Percentiles rank a stretch among this genome's conserved stretches.
Conservation (phyloP, 1,139 yeast genomes). For the Suhomyces yuchorum region DNA sequence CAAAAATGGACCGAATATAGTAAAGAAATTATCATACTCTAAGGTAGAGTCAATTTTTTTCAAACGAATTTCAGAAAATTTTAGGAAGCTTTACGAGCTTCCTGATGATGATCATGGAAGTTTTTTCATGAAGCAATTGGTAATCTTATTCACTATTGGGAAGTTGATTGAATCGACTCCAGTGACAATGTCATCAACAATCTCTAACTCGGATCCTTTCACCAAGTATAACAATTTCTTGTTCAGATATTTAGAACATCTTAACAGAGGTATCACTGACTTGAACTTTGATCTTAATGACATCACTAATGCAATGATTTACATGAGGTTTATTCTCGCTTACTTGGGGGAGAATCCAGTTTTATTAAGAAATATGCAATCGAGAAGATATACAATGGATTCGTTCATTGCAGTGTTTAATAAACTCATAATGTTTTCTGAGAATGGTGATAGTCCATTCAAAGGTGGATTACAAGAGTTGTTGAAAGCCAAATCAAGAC, state of each 20-base stretch:
- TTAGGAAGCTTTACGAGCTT: slow-evolving; percentile 12
- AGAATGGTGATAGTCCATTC: slow-evolving; percentile 5
- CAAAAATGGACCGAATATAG: slow-evolving; percentile 27
- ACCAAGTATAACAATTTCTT: slow-evolving; percentile 26
- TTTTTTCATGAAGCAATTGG: slow-evolving; percentile 29
- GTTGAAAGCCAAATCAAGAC: slow-evolving; percentile 22
- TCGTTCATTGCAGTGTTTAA: slow-evolving; percentile 38
- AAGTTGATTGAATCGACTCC: slow-evolving; percentile 16
- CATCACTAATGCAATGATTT: slow-evolving; percentile 18
- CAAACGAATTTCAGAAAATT: slow-evolving; percentile 9
- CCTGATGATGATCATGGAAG: slow-evolving; percentile 14
- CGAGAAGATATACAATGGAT: slow-evolving; percentile 31
- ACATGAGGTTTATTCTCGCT: slow-evolving; percentile 52
- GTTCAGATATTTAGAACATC: slow-evolving; percentile 37
- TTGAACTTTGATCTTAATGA: slow-evolving; percentile 25
- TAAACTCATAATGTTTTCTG: slow-evolving; percentile 20
- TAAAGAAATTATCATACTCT: slow-evolving; percentile 26
- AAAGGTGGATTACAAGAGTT: slow-evolving; percentile 12
- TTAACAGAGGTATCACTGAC: slow-evolving; percentile 25
- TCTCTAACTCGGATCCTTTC: slow-evolving; percentile 13
- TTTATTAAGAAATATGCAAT: slow-evolving; percentile 40
- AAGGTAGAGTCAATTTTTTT: slow-evolving; percentile 33
- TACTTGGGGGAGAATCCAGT: slow-evolving; percentile 55
- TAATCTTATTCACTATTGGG: slow-evolving; percentile 26
- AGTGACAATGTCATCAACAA: slow-evolving; percentile 8